These are phyloP conservation scores for Cyberlindnera subsufficiens DNA, from an alignment of 805 yeast genomes.

Conservation along the genomic window DNA sequence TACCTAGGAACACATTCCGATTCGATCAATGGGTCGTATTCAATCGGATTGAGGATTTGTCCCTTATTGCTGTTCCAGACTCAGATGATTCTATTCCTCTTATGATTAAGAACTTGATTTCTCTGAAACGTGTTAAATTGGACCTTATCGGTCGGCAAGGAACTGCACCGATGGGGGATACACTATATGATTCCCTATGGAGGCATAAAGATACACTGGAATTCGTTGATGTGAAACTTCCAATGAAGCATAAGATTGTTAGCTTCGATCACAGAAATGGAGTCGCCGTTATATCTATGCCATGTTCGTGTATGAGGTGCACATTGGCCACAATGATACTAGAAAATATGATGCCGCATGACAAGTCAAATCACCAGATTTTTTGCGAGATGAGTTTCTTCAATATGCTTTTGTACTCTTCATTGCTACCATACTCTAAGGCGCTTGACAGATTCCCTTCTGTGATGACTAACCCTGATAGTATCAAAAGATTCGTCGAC, in stretches of 20 bases:
- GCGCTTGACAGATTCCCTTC: constrained; percentile 38
- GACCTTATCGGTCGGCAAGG: constrained; percentile 23
- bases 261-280: constrained; percentile 15
- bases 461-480: constrained; percentile 36
- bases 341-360: not conserved
- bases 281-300: constrained; percentile 8
- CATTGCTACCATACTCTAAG: constrained; percentile 34
- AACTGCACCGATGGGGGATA: too few species aligned
- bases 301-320: constrained; percentile 19
- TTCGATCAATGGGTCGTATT: constrained; percentile 33
- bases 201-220: constrained; percentile 28
- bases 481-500: constrained; percentile 24
- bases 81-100: constrained; percentile 26
- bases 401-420: not conserved
- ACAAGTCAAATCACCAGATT: not conserved
- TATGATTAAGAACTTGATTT: constrained; percentile 25
- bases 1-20: constrained; percentile 24
- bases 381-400: not conserved
- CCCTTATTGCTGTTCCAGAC: constrained; percentile 33
- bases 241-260: constrained; percentile 9
- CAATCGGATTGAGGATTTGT: constrained; percentile 30
- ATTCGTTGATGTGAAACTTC: constrained; percentile 33
- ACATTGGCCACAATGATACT: constrained; percentile 1
- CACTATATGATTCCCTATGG: constrained; percentile 27
- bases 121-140: constrained; percentile 32